Percentiles rank a stretch among this genome's conserved stretches.
phyloP scores from a whole-genome alignment of 2,329 filamentous ascomycete genomes.

The Arthrobotrys pseudoclavata region DNA sequence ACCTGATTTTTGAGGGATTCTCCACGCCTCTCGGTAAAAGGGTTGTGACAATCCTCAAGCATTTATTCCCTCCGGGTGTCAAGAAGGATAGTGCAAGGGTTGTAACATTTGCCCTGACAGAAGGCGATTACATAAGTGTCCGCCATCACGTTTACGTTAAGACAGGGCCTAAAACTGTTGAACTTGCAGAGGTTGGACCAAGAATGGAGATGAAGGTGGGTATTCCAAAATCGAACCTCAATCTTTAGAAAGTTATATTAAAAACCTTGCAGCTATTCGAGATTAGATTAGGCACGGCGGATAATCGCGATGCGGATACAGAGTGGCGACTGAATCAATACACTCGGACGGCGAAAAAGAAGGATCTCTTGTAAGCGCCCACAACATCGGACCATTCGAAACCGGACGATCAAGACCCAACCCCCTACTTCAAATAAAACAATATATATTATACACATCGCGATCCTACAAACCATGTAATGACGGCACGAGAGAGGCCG shows the following conservation, averaged over 20 bases:
- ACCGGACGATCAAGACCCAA: background rate
- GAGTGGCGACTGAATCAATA: slow-evolving; percentile 98
- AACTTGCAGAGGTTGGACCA: slow-evolving; percentile 89
- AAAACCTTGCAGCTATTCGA: slow-evolving; percentile 77
- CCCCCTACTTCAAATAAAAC: background rate
- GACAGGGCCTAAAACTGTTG: slow-evolving; percentile 89
- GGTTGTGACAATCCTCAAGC: slow-evolving; percentile 90
- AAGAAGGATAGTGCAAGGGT: slow-evolving; percentile 85
- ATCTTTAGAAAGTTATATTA: background rate
- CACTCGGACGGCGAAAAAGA: slow-evolving; percentile 72
- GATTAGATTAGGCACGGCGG: slow-evolving; percentile 88
- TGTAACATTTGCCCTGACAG: slow-evolving; percentile 83
- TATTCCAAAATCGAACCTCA: background rate
- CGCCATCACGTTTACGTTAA: slow-evolving; percentile 94
- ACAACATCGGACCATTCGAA: background rate
- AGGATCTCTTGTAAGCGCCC: slow-evolving; percentile 60
- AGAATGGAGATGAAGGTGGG: slow-evolving; percentile 85
- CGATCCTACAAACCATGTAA: background rate
- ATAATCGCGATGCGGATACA: slow-evolving; percentile 94
- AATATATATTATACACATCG: background rate
- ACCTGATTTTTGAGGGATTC: slow-evolving; percentile 96
- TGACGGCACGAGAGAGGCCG: background rate
- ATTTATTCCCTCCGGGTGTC: slow-evolving; percentile 87
- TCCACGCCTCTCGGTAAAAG: slow-evolving; percentile 82
- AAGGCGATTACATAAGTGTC: slow-evolving; percentile 72